phyloP scores from a whole-genome alignment of 768 basidiomycete genomes.

The Serendipita sp. region DNA sequence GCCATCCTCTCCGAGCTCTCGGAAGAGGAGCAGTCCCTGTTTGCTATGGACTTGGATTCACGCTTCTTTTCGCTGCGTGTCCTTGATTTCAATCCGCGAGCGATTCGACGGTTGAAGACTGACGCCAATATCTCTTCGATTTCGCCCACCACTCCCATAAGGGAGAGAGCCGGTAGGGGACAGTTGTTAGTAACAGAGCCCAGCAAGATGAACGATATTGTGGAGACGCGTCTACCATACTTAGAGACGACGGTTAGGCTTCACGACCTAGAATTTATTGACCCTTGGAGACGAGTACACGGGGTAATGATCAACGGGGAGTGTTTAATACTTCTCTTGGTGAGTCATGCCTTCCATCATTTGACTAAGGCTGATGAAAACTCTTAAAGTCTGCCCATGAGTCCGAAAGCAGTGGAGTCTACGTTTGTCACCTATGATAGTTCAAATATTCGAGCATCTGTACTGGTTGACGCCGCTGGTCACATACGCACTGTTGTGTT shows the following conservation, averaged over 20 bases:
- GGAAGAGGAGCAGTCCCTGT: not conserved
- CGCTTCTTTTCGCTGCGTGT: not conserved
- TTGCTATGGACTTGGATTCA: not conserved
- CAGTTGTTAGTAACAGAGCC: not conserved
- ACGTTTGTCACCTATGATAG: too few relatives aligned
- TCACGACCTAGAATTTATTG: not conserved
- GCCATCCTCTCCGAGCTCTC: not conserved
- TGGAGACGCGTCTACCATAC: not conserved
- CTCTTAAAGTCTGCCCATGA: too few relatives aligned
- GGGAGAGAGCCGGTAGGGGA: not conserved
- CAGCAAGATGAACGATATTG: not conserved
- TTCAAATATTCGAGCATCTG: too few relatives aligned
- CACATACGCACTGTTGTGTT: too few relatives aligned
- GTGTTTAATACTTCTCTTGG: not conserved
- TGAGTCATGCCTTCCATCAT: not conserved
- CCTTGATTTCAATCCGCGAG: not conserved
- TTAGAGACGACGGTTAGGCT: not conserved
- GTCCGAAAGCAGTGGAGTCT: too few relatives aligned
- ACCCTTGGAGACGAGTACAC: not conserved
- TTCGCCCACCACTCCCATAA: not conserved
- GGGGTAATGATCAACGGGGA: not conserved
- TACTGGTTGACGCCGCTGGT: too few relatives aligned
- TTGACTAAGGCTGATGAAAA: too few relatives aligned
- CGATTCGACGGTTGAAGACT: not conserved
- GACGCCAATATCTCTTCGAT: not conserved